A percentile compares a stretch with the other conserved stretches of the same genome.
phyloP scores from a whole-genome alignment of 2,329 filamentous ascomycete species.

The Verticillium dahliae region DNA sequence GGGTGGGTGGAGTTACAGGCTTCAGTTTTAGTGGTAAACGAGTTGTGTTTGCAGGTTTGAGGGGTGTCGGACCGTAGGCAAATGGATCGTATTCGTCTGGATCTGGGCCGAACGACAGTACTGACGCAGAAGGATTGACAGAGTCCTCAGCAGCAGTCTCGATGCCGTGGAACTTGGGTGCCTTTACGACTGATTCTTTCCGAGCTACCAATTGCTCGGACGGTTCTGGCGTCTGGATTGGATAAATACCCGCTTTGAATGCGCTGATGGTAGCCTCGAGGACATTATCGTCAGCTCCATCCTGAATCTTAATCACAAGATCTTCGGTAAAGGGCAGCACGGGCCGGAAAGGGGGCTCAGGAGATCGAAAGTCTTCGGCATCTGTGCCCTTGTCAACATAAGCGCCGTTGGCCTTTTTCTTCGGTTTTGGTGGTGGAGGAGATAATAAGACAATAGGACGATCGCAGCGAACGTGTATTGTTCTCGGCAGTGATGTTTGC shows the following conservation, averaged over 20 bases:
- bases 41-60: neutral
- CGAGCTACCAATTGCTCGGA: neutral
- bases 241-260: conserved; percentile 33
- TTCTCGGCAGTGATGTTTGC: conserved; percentile 7
- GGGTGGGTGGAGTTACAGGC: conserved; percentile 24
- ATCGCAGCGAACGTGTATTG: conserved; percentile 21
- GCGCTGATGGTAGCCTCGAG: conserved; percentile 40
- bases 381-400: conserved; percentile 35
- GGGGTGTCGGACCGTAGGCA: conserved; percentile 17
- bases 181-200: neutral
- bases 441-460: conserved; percentile 22
- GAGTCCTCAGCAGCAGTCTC: neutral
- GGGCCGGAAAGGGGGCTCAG: conserved; percentile 25
- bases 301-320: conserved; percentile 47
- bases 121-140: conserved; percentile 4
- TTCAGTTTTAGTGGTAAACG: neutral
- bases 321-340: conserved; percentile 50
- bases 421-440: conserved; percentile 9
- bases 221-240: conserved; percentile 10
- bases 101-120: conserved; percentile 3
- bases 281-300: conserved; percentile 30
- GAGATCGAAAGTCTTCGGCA: conserved; percentile 17
- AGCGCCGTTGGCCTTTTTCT: conserved; percentile 18
- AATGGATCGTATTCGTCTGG: conserved; percentile 43
- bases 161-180: neutral